phyloP scores from a whole-genome alignment of 1,284 basidiomycete species.

The Ustilago esculenta region DNA sequence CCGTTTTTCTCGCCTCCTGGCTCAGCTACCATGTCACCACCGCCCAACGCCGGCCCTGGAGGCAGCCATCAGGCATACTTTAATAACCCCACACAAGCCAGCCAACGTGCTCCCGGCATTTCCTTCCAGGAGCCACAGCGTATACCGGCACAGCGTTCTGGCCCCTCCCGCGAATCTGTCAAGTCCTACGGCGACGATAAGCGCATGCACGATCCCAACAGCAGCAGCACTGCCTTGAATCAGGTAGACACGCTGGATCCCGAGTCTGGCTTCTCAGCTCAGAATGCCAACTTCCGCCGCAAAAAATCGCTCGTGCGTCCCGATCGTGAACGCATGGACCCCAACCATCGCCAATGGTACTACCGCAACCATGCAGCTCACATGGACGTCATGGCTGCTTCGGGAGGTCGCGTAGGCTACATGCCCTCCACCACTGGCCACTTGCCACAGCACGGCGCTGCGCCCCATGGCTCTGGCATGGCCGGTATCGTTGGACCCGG shows the following conservation, averaged over 20 bases:
- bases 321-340: slow-evolving; percentile 95
- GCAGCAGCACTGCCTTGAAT: slow-evolving; percentile 38
- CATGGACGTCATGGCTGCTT: slow-evolving; percentile 69
- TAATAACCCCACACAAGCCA: slow-evolving; percentile 7
- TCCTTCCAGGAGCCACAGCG: slow-evolving; percentile 59
- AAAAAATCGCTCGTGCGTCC: slow-evolving; percentile 95
- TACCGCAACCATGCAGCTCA: slow-evolving; percentile 89
- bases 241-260: slow-evolving; percentile 54
- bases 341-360: slow-evolving; percentile 92
- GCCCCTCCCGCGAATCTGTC: slow-evolving; percentile 52
- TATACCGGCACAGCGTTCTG: slow-evolving; percentile 33
- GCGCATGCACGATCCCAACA: slow-evolving; percentile 41
- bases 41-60: slow-evolving; percentile 12
- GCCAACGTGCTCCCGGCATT: slow-evolving; percentile 33
- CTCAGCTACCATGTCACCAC: slow-evolving; percentile 10
- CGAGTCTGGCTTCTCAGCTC: slow-evolving; percentile 55
- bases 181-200: slow-evolving; percentile 50
- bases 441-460: slow-evolving; percentile 64
- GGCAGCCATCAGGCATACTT: slow-evolving; percentile 26
- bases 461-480: slow-evolving; percentile 50
- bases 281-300: slow-evolving; percentile 70
- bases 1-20: slow-evolving; percentile 29
- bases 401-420: slow-evolving; percentile 56
- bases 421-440: slow-evolving; percentile 66
- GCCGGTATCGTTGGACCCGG: slow-evolving; percentile 59